Evolutionary conservation across 1,139 yeast genomes (phyloP).

Genomic region (Blastobotrys serpentis): DNA sequence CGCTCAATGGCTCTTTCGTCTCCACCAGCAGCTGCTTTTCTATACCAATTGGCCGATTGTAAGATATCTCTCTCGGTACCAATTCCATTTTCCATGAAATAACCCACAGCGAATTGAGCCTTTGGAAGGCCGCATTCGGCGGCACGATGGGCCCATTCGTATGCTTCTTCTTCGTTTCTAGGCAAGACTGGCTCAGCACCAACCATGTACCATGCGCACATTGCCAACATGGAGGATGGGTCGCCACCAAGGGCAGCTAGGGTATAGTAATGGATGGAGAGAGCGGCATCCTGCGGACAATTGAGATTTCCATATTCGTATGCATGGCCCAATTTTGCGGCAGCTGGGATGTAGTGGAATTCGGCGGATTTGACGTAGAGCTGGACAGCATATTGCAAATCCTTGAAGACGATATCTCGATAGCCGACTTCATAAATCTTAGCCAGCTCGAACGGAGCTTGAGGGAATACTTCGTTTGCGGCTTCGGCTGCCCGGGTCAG

Average conservation of each 20-base stretch:
- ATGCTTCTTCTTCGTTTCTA: slow-evolving; percentile 81
- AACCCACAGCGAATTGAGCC: slow-evolving; percentile 86
- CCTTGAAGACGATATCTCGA: slow-evolving; percentile 81
- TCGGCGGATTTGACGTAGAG: slow-evolving; percentile 88
- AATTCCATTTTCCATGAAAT: slow-evolving; percentile 81
- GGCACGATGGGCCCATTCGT: slow-evolving; percentile 90
- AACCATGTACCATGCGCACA: slow-evolving; percentile 95
- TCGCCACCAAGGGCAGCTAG: slow-evolving; percentile 89
- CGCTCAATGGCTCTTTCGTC: slow-evolving; percentile 60
- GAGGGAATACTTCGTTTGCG: slow-evolving; percentile 81
- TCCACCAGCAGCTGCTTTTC: slow-evolving; percentile 69
- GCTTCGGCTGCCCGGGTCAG: slow-evolving; percentile 78
- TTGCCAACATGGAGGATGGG: slow-evolving; percentile 83
- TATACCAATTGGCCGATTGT: slow-evolving; percentile 73
- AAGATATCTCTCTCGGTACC: slow-evolving; percentile 65
- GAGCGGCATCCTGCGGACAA: slow-evolving; percentile 77
- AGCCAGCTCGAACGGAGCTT: slow-evolving; percentile 92
- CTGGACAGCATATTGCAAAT: slow-evolving; percentile 79
- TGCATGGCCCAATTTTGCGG: slow-evolving; percentile 74
- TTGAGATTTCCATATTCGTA: slow-evolving; percentile 79
- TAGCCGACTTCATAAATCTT: slow-evolving; percentile 82
- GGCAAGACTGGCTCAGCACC: slow-evolving; percentile 84
- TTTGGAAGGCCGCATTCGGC: slow-evolving; percentile 72
- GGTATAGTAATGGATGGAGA: slow-evolving; percentile 89
- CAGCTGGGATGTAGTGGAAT: slow-evolving; percentile 78